Evolutionary conservation across 805 yeast genomes (phyloP).

Genomic region (Barnettozyma pratensis): DNA sequence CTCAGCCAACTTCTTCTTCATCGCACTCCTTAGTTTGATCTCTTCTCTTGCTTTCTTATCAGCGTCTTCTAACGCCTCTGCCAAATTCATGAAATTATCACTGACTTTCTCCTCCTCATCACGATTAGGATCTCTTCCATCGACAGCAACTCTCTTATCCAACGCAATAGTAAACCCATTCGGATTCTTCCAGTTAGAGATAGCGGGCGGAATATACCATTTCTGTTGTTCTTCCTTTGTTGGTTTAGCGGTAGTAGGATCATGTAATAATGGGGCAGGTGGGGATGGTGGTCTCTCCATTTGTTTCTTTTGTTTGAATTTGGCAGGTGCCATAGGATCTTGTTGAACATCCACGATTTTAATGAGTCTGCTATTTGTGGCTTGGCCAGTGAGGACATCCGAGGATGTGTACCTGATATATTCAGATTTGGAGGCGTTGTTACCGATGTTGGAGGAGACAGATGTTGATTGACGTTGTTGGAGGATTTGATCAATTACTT

Average conservation of each 20-base stretch:
- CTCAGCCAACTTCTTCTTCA: conserved; percentile 45
- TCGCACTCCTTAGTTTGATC: conserved; percentile 43
- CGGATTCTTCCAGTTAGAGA: conserved; percentile 94
- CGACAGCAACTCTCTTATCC: conserved; percentile 65
- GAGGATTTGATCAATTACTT: conserved; percentile 48
- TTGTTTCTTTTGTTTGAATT: conserved; percentile 61
- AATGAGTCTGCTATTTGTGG: conserved; percentile 40
- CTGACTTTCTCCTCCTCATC: conserved; percentile 33
- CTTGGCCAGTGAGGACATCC: conserved; percentile 28
- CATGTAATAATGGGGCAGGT: conserved; percentile 65
- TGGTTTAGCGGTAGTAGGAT: conserved; percentile 37
- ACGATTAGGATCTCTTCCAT: conserved; percentile 31
- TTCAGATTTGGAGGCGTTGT: conserved; percentile 31
- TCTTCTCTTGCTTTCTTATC: conserved; percentile 56
- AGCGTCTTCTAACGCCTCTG: conserved; percentile 69
- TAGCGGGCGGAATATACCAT: conserved; percentile 88
- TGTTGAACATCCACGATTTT: conserved; percentile 61
- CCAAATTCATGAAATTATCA: conserved; percentile 55
- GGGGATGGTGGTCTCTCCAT: conserved; percentile 67
- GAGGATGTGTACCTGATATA: conserved; percentile 42
- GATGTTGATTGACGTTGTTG: conserved; percentile 25
- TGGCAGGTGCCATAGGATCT: conserved; percentile 87
- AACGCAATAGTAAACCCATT: conserved; percentile 81
- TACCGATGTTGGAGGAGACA: conserved; percentile 20
- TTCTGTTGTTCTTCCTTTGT: conserved; percentile 68